phyloP scores from a whole-genome alignment of 495 filamentous ascomycete species.

The Aspergillus egyptiacus region DNA sequence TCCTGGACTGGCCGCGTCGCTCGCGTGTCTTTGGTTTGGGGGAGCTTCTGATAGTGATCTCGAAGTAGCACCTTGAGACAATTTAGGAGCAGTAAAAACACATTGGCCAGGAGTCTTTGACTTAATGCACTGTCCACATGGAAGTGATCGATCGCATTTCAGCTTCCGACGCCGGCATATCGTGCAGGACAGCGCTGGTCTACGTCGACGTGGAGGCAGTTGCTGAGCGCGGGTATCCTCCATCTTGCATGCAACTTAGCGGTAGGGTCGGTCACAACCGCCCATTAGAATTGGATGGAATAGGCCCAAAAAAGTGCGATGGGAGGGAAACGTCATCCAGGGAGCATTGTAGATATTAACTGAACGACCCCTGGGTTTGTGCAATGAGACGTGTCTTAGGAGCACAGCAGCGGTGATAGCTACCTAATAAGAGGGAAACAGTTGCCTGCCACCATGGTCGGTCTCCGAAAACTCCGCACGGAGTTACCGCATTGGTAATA shows the following conservation, averaged over 20 bases:
- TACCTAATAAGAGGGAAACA: no score
- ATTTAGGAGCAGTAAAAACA: conserved; percentile 28
- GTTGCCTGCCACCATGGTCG: no score
- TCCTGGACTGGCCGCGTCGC: conserved; percentile 11
- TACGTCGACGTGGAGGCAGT: conserved; percentile 29
- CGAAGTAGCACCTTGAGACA: conserved; percentile 9
- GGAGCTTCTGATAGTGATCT: conserved; percentile 11
- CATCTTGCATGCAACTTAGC: neutral
- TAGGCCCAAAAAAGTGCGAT: neutral
- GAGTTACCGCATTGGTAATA: conserved; percentile 14
- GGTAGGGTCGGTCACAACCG: neutral
- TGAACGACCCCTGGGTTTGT: neutral
- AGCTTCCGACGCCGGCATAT: conserved; percentile 61
- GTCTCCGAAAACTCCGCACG: conserved; percentile 12
- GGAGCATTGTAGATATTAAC: neutral
- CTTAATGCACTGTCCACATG: conserved; percentile 60
- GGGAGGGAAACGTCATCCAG: neutral
- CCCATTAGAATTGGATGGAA: neutral
- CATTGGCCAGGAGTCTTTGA: conserved; percentile 35
- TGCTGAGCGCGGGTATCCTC: conserved; percentile 10
- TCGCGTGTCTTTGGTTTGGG: conserved; percentile 15
- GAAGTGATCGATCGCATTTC: conserved; percentile 61
- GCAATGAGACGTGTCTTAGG: no score
- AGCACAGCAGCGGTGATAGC: conserved; percentile 3
- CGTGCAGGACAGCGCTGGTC: conserved; percentile 39